A percentile compares a stretch with the other conserved stretches of the same genome.
These are phyloP conservation scores for Gastrolobium villosum DNA, from an alignment of 306 rosid genomes.

Conservation along the genomic window DNA sequence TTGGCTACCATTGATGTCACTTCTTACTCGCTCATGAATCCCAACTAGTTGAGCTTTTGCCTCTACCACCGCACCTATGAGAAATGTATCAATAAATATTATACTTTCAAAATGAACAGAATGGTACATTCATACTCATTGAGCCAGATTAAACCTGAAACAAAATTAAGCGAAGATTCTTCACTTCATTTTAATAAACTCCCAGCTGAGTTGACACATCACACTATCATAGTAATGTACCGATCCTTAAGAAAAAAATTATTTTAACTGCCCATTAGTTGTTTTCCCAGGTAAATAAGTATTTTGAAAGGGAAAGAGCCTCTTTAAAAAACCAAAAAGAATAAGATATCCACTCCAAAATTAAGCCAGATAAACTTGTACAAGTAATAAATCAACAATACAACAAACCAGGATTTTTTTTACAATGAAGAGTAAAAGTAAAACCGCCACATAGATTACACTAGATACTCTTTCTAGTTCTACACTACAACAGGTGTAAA, in stretches of 20 bases:
- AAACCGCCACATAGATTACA: slow-evolving; percentile 2
- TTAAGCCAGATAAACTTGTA: slow-evolving; percentile 8
- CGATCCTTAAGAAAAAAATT: background rate
- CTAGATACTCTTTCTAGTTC: background rate
- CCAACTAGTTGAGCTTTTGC: slow-evolving; percentile 91
- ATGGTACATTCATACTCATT: background rate
- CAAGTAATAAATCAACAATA: background rate
- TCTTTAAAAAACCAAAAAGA: background rate
- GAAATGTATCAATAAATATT: background rate
- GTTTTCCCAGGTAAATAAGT: slow-evolving; percentile 25
- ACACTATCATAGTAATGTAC: background rate
- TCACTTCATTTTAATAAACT: slow-evolving; percentile 13
- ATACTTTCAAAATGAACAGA: slow-evolving; percentile 21
- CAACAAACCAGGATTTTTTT: background rate
- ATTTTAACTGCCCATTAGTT: slow-evolving; percentile 19
- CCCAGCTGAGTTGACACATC: slow-evolving; percentile 1
- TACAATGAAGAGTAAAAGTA: background rate
- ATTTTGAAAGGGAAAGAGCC: slow-evolving; percentile 3
- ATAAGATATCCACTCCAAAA: background rate
- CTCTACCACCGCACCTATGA: slow-evolving; percentile 81
- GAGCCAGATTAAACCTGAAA: slow-evolving; percentile 18
- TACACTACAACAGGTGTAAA: background rate
- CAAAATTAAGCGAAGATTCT: background rate
- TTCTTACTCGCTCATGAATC: slow-evolving; percentile 97
- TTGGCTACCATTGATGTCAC: slow-evolving; percentile 75